Base-by-base conservation (phyloP, 768 basidiomycete species). In the Cantharellus cinnabarinus region DNA sequence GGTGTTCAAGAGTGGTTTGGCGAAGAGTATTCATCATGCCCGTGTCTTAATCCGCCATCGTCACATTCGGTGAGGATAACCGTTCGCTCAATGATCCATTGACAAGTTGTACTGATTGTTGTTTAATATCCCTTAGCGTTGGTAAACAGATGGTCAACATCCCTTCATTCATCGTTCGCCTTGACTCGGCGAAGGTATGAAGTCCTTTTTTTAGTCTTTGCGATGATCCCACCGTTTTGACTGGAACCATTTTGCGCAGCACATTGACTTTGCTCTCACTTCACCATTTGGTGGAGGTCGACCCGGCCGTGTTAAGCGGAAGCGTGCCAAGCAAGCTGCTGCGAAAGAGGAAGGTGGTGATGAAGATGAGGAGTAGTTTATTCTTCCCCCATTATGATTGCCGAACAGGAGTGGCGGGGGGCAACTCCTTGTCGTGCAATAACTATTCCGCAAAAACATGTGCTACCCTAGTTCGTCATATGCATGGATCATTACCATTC, bases 91-190 rank as follows among this genome's bases (percentile, higher is more conserved):
- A 54, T 54, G 44, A 29, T 48, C 29, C 10, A 54, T 14, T 40
- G 38, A 5, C 14, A 5, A 57, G 14, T 54, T 54, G 14, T 35
- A 57, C 41, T 37, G 41, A n/a, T 56, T 40, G 37, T 52, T 42
- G 59, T 54, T 44, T 50, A 58, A n/a, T 44, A 52, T 34, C 53
- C 7, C 35, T 53, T 55, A 89, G 89, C 59, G 95, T 98, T 69
- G 95, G 95, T 71, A 94, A 91, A 75, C 95, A 99, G 74, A 89
- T 97, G 63, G 95, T 99, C 76, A 91, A 95, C 74, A 87, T 97
- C 59, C 94, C 94, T 20, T 97, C 93, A 2, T 98, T 98, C 72
- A 87, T 97, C 70, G 94, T 99, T 66, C 90, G 95, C 74, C 85
- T 98, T 66, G 95, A 97, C 78, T 94, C 90, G 62, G 93, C 97